Evolutionary conservation across 352 stramenopile genomes (phyloP).

Genomic region (Pilasporangium apinafurcum): DNA sequence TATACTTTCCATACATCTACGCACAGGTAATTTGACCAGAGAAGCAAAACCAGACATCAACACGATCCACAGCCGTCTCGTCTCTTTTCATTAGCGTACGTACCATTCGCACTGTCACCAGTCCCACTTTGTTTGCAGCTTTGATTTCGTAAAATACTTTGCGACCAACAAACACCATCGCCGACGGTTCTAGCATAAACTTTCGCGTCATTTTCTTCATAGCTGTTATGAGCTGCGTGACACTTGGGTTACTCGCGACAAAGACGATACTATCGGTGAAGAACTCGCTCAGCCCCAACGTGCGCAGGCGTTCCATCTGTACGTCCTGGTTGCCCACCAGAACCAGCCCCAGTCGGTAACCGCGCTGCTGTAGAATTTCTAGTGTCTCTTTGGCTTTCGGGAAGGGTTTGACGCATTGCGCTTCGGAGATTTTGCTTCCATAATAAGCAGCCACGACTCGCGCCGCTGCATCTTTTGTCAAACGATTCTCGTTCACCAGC

Average conservation of each 20-base stretch:
- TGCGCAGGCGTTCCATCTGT: conserved; percentile 64
- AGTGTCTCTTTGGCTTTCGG: conserved; percentile 40
- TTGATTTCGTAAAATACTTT: conserved; percentile 88
- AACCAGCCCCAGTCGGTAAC: conserved; percentile 61
- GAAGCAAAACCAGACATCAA: too few relatives aligned
- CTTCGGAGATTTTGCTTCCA: conserved; percentile 67
- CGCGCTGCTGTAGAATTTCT: conserved; percentile 35
- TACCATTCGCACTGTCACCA: conserved; percentile 78
- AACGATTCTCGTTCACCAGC: conserved; percentile 37
- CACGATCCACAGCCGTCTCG: too few relatives aligned
- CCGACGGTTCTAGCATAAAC: conserved; percentile 60
- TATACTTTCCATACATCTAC: conserved; percentile 81
- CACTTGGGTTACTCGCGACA: conserved; percentile 57
- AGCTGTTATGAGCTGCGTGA: conserved; percentile 49
- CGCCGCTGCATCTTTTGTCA: conserved; percentile 36
- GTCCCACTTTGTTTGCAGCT: conserved; percentile 66
- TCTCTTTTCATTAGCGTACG: too few relatives aligned
- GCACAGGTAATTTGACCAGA: too few relatives aligned
- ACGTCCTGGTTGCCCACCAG: conserved; percentile 72
- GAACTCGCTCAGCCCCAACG: conserved; percentile 52
- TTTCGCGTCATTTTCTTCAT: conserved; percentile 68
- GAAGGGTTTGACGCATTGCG: conserved; percentile 64
- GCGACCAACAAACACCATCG: conserved; percentile 75
- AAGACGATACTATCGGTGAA: conserved; percentile 65
- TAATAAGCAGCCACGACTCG: conserved; percentile 75